Evolutionary conservation across 1,284 basidiomycete genomes (phyloP), one percentile per base, ranked within the genome.

Genomic region (Thecaphora frezii): DNA sequence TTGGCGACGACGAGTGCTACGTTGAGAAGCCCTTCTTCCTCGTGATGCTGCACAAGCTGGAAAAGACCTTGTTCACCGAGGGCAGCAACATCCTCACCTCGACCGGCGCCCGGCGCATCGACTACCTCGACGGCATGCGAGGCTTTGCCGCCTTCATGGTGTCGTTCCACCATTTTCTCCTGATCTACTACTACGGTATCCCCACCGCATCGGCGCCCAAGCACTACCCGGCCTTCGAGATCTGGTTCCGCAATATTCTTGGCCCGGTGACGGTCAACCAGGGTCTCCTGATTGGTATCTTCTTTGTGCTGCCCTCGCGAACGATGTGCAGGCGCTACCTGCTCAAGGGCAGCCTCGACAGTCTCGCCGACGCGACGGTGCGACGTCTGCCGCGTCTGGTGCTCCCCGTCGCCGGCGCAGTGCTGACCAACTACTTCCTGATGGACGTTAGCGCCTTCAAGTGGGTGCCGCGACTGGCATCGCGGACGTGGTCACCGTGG

Each of bases 101-200:
- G 48, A 64, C 62, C 3, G 69, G 69, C 38, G 66, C 61, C 19
- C 59, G 64, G 4, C 58, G 69, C 37, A 69, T 74, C 48, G 73
- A 74, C 54, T 73, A 73, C 40, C 57, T 73, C 21, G 73, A 73
- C 33, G 71, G 73, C 47, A 48, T 73, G 46, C 56, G 71, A 47
- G 73, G 73, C 5, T 73, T 74, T 30, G 73, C 73, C 3, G 71
- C 71, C 33, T 67, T 74, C 58, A 24, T 71, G 43, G 73, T 74
- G 36, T 73, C 73, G 42, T 66, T 73, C 52, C 68, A 69, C 46
- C 73, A 74, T 48, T 74, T 71, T 23, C 65, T 71, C 54, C 66
- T 73, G 25, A 73, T 74, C 55, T 74, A 69, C 60, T 71, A 71
- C 62, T 66, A 53, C 42, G 64, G 60, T 33, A 56, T 66, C 47